Evolutionary conservation across 371 early-diverging fungal genomes (phyloP).

Genomic region (Mucor irregularis): DNA sequence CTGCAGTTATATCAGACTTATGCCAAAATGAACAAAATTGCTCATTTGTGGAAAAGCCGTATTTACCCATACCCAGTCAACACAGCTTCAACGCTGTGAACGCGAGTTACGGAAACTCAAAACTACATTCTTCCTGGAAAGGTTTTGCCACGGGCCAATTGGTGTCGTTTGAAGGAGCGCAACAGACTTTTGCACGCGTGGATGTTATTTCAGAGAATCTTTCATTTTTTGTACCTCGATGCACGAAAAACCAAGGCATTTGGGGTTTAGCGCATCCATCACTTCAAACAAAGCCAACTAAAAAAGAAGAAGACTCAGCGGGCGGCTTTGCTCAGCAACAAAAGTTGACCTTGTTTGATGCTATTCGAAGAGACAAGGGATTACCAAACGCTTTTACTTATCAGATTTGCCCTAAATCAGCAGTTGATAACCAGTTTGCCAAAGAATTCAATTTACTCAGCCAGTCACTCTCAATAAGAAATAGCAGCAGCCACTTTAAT

Average conservation of each 20-base stretch:
- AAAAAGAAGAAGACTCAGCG: background rate
- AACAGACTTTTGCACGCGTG: background rate
- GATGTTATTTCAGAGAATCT: constrained; percentile 10
- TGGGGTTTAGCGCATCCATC: constrained; percentile 8
- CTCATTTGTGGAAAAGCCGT: constrained; percentile 8
- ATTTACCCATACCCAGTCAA: constrained; percentile 3
- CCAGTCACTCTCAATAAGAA: background rate
- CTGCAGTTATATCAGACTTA: constrained; percentile 4
- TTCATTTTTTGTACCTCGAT: constrained; percentile 6
- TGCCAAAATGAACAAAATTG: constrained; percentile 5
- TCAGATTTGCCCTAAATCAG: constrained; percentile 14
- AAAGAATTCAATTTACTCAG: constrained; percentile 7
- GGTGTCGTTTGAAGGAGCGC: background rate
- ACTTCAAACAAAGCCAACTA: background rate
- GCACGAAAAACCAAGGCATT: constrained; percentile 8
- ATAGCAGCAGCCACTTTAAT: background rate
- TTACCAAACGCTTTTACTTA: constrained; percentile 9
- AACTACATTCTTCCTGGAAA: constrained; percentile 7
- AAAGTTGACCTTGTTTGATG: constrained; percentile 2
- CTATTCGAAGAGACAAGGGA: constrained; percentile 3
- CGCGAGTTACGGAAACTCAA: constrained; percentile 9
- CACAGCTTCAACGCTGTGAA: constrained; percentile 3
- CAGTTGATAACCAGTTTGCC: constrained; percentile 3
- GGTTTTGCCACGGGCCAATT: constrained; percentile 6
- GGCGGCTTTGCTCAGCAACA: background rate